These are phyloP conservation scores for Guadua angustifolia DNA, from an alignment of 176 grass and related monocot species.

Conservation along the genomic window DNA sequence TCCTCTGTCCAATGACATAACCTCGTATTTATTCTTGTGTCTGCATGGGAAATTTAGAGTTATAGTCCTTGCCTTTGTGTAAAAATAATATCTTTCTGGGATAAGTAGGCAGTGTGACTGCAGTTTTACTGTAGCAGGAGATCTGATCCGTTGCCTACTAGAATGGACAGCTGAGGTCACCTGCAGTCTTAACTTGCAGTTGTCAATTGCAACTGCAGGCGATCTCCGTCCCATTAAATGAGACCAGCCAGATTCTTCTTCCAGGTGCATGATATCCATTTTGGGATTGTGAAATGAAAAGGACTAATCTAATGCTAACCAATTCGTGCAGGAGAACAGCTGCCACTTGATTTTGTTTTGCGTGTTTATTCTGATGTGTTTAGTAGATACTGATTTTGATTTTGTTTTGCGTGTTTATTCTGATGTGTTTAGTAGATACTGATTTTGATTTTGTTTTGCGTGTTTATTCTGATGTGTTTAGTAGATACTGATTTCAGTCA, in stretches of 20 bases:
- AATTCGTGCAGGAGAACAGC: slow-evolving; percentile 31
- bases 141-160: no score
- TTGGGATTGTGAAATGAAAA: slow-evolving; percentile 45
- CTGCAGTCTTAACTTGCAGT: no score
- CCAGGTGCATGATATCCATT: slow-evolving; percentile 49
- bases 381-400: slow-evolving; percentile 34
- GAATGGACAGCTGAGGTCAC: no score
- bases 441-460: slow-evolving; percentile 48
- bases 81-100: neutral
- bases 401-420: slow-evolving; percentile 38
- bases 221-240: slow-evolving; percentile 14
- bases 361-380: slow-evolving; percentile 24
- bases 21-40: neutral
- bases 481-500: slow-evolving; percentile 2
- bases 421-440: slow-evolving; percentile 26
- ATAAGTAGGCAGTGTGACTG: no score
- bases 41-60: slow-evolving; percentile 13
- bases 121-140: no score
- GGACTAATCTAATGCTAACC: slow-evolving; percentile 44
- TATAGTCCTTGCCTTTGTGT: neutral
- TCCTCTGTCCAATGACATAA: slow-evolving; percentile 1
- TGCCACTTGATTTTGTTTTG: slow-evolving; percentile 42
- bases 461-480: slow-evolving; percentile 26
- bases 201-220: no score
- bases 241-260: slow-evolving; percentile 20